Base-by-base conservation (phyloP, 2,329 filamentous ascomycete species). In the Pseudogymnoascus sp. region DNA sequence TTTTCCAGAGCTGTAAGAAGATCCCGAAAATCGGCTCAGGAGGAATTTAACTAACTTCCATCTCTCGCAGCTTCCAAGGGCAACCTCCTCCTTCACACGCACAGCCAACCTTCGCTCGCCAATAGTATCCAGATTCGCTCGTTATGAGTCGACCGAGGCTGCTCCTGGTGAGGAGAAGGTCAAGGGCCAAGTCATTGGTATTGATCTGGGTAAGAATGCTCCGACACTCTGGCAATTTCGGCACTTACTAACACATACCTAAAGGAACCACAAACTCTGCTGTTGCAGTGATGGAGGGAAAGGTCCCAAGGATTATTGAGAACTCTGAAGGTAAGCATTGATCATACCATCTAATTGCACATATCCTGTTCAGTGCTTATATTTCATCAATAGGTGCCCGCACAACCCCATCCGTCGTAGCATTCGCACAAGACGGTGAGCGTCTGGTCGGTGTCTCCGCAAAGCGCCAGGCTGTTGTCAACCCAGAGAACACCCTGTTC, bases 401-500 rank as follows among this genome's bases (percentile, higher is more conserved):
- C 74, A 96, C 91, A 76, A 96, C 91, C 61, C 91, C 93, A 60
- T 97, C 93, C 63, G 92, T 97, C 63, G 93, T 97, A 67, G 94
- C 90, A 71, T 97, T 97, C 77, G 88, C 92, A 68, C 88, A 95
- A 80, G 92, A 96, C 75, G 92, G 92, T 69, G 93, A 97, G 84
- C 89, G 93, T 74, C 84, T 97, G 66, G 93, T 97, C 69, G 93
- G 93, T 88, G 92, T 97, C 69, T 91, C 93, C 66, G 93, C 93
- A 72, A 97, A 97, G 86, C 92, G 92, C 74, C 93, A 97, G 81
- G 93, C 92, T 67, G 93, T 97, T 71, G 92, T 97, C 73, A 97
- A 97, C 83, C 93, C 93, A 65, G 92, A 97, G 79, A 97, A 97
- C 83, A 97, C 93, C 63, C 87, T 97, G 64, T 97, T 97, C 77